Percentiles rank a stretch among this genome's conserved stretches.
These are phyloP conservation scores for Salix dunnii DNA, from an alignment of 345 rosid species.

Conservation along the genomic window DNA sequence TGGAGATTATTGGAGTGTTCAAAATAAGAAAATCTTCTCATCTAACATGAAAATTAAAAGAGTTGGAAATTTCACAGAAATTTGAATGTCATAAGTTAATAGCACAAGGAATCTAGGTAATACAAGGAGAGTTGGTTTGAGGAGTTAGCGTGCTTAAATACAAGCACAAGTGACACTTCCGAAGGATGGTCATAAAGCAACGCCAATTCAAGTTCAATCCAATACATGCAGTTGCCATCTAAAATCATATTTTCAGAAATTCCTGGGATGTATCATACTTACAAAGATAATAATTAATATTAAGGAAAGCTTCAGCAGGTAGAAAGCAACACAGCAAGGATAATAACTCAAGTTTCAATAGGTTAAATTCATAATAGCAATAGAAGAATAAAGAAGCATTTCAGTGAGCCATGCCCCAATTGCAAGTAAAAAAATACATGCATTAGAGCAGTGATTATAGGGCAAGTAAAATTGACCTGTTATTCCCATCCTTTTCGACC, in stretches of 20 bases:
- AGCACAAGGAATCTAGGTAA: neutral
- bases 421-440: conserved; percentile 7
- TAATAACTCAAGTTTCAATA: neutral
- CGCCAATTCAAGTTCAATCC: neutral
- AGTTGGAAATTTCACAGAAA: neutral
- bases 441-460: neutral
- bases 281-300: neutral
- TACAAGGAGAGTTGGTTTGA: neutral
- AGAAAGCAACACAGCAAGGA: neutral
- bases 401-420: neutral
- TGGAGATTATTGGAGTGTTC: neutral
- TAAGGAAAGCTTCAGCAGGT: neutral
- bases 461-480: conserved; percentile 56
- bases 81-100: neutral
- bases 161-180: neutral
- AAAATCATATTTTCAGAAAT: neutral
- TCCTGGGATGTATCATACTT: neutral
- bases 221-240: neutral
- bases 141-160: neutral
- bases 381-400: neutral
- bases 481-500: conserved; percentile 83
- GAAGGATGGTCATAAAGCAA: neutral
- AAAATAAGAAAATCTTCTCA: neutral
- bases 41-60: neutral
- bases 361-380: neutral